Percentiles rank a stretch among this genome's conserved stretches.
Evolutionary conservation across 768 basidiomycete genomes (phyloP).

Genomic region (Imleria badia): DNA sequence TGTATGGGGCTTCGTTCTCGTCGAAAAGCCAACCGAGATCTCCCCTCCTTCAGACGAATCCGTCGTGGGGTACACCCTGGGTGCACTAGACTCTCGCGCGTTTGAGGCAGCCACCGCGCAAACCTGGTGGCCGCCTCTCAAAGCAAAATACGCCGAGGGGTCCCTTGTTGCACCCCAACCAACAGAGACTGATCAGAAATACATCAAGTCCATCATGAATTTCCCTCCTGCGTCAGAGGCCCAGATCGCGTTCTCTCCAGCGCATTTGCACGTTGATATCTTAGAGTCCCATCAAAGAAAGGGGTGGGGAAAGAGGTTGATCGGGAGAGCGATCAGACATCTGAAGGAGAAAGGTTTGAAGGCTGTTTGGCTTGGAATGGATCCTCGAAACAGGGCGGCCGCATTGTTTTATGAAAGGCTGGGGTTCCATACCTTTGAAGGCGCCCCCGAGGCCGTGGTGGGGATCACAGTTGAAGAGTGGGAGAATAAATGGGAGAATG

Average conservation of each 20-base stretch:
- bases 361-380: conserved; percentile 68
- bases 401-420: conserved; percentile 59
- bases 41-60: conserved; percentile 32
- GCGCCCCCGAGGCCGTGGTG: conserved; percentile 48
- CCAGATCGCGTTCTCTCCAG: conserved; percentile 64
- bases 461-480: conserved; percentile 52
- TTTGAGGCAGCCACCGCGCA: conserved; percentile 56
- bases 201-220: conserved; percentile 35
- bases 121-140: conserved; percentile 68
- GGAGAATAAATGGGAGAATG: conserved; percentile 16
- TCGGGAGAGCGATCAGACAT: conserved; percentile 52
- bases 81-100: conserved; percentile 62
- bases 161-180: conserved; percentile 13
- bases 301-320: conserved; percentile 70
- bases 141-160: conserved; percentile 48
- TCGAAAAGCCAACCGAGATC: conserved; percentile 37
- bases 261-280: conserved; percentile 77
- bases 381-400: conserved; percentile 60
- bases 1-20: conserved; percentile 75
- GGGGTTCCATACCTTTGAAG: conserved; percentile 60
- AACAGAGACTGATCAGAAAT: conserved; percentile 28
- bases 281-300: conserved; percentile 62
- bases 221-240: conserved; percentile 45
- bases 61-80: conserved; percentile 72
- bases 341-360: conserved; percentile 46